phyloP scores from a whole-genome alignment of 2,329 filamentous ascomycete genomes.

The Aspergillus sp. region DNA sequence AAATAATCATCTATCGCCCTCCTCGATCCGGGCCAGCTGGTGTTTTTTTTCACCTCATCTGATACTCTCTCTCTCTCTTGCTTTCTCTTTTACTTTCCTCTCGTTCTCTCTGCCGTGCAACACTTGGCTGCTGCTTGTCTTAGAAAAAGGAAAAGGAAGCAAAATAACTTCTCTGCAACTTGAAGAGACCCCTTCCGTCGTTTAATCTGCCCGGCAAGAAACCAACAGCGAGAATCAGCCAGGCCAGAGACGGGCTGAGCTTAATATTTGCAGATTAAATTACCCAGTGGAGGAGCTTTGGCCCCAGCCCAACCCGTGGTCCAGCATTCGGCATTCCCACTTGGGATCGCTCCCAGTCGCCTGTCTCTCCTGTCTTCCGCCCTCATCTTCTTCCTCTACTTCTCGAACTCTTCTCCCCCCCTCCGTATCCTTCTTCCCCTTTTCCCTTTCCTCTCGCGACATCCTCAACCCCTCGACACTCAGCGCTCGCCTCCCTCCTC shows the following conservation, averaged over 20 bases:
- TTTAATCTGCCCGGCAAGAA: too few relatives aligned
- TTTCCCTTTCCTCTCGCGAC: constrained; percentile 8
- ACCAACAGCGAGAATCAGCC: background rate
- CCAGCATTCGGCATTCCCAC: constrained; percentile 26
- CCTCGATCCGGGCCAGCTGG: too few relatives aligned
- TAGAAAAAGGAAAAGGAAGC: too few relatives aligned
- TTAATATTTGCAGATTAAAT: constrained; percentile 25
- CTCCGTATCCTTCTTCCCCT: constrained; percentile 10
- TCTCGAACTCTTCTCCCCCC: constrained; percentile 10
- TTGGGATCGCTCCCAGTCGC: constrained; percentile 15
- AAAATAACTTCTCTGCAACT: too few relatives aligned
- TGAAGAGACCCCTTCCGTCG: background rate
- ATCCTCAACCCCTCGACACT: constrained; percentile 11
- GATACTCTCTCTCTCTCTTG: too few relatives aligned
- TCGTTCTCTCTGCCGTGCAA: too few relatives aligned
- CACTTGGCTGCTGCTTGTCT: too few relatives aligned
- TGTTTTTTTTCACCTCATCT: too few relatives aligned
- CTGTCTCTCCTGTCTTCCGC: constrained; percentile 21
- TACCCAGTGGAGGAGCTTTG: constrained; percentile 21
- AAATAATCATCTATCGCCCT: too few relatives aligned
- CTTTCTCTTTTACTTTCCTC: too few relatives aligned
- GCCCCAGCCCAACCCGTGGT: constrained; percentile 25
- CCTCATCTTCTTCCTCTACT: constrained; percentile 15
- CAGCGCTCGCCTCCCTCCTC: constrained; percentile 1
- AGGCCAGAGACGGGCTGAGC: constrained; percentile 6